Evolutionary conservation across 2,329 filamentous ascomycete genomes (phyloP).

Genomic region (Coleophoma eucalyptorum): DNA sequence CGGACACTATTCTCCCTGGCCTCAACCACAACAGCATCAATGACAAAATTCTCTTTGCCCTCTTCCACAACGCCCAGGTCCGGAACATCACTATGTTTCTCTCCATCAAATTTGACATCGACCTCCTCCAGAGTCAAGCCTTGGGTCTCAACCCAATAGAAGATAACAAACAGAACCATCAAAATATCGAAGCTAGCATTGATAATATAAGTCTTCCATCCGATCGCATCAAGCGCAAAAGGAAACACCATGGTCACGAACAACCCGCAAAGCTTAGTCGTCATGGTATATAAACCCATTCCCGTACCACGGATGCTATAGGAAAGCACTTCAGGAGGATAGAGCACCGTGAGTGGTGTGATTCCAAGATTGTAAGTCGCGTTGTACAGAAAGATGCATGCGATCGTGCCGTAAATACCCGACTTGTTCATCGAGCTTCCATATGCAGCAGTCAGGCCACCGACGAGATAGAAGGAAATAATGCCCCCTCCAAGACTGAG

Average conservation of each 20-base stretch:
- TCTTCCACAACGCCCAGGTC: constrained; percentile 1
- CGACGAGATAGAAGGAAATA: constrained; percentile 44
- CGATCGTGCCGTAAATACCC: constrained; percentile 37
- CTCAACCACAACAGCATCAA: constrained; percentile 1
- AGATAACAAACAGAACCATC: constrained; percentile 47
- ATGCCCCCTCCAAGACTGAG: constrained; percentile 12
- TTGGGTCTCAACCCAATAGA: constrained; percentile 62
- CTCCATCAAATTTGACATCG: constrained; percentile 23
- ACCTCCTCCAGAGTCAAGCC: constrained; percentile 61
- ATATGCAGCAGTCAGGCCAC: constrained; percentile 35
- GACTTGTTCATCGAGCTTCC: neutral
- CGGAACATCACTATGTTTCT: constrained; percentile 2
- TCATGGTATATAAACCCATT: constrained; percentile 27
- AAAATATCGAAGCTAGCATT: constrained; percentile 4
- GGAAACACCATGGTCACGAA: constrained; percentile 10
- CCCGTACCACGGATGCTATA: constrained; percentile 28
- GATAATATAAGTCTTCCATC: constrained; percentile 11
- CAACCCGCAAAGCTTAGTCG: constrained; percentile 20
- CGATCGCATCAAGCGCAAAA: constrained; percentile 8
- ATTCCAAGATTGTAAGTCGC: constrained; percentile 40
- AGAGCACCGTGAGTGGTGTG: constrained; percentile 38
- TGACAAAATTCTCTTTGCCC: constrained; percentile 2
- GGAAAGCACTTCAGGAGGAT: constrained; percentile 40
- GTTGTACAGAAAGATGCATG: constrained; percentile 45
- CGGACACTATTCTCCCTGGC: neutral